A percentile compares a stretch with the other conserved stretches of the same genome.
Evolutionary conservation across 768 basidiomycete species (phyloP).

Genomic region (Xerocomellus amylosporus): DNA sequence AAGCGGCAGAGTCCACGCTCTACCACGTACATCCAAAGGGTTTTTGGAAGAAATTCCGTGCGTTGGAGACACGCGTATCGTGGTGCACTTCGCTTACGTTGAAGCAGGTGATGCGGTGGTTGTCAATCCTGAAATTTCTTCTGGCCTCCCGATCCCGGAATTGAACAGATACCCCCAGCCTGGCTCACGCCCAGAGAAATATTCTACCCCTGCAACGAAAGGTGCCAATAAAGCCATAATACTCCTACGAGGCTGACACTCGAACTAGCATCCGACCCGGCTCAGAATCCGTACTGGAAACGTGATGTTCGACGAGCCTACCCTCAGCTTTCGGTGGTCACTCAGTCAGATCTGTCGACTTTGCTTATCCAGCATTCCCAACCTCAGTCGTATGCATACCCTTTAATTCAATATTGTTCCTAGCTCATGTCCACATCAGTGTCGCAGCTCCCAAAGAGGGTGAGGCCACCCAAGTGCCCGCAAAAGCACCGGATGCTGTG

Average conservation of each 20-base stretch:
- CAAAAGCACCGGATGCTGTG: slow-evolving; percentile 41
- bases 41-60: slow-evolving; percentile 97
- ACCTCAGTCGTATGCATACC: slow-evolving; percentile 54
- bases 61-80: slow-evolving; percentile 29
- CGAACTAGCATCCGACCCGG: slow-evolving; percentile 73
- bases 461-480: slow-evolving; percentile 45
- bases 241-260: slow-evolving; percentile 9
- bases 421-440: slow-evolving; percentile 34
- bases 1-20: slow-evolving; percentile 81
- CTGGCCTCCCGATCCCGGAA: slow-evolving; percentile 75
- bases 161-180: slow-evolving; percentile 83
- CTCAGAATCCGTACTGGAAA: slow-evolving; percentile 94
- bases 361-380: slow-evolving; percentile 79
- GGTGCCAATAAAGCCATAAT: slow-evolving; percentile 42
- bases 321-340: slow-evolving; percentile 87
- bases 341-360: slow-evolving; percentile 76
- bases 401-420: background rate
- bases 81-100: slow-evolving; percentile 2
- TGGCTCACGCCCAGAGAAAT: slow-evolving; percentile 82
- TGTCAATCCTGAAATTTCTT: slow-evolving; percentile 89
- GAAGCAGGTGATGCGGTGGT: slow-evolving; percentile 73
- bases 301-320: slow-evolving; percentile 91
- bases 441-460: slow-evolving; percentile 50
- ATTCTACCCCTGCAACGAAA: slow-evolving; percentile 85
- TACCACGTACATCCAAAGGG: slow-evolving; percentile 89